Conservation (phyloP, 441 rosid genomes). For the Pelargonium myrrhifolium region DNA sequence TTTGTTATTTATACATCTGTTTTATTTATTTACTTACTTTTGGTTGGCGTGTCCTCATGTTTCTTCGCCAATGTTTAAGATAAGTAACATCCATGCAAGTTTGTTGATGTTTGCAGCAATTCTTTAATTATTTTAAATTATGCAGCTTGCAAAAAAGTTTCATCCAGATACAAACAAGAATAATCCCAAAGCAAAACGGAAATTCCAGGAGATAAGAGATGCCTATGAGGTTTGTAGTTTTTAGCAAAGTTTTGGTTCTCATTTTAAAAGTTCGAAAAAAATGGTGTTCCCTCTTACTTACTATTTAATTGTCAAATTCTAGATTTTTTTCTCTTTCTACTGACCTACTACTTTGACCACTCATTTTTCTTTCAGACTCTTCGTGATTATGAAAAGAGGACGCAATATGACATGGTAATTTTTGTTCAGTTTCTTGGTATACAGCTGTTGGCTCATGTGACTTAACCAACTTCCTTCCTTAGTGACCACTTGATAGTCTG, state of each 20-base stretch:
- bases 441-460: neutral
- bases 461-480: neutral
- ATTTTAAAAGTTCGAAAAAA: neutral
- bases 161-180: slow-evolving; percentile 88
- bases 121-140: slow-evolving; percentile 4
- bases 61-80: neutral
- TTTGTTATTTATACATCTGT: neutral
- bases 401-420: slow-evolving; percentile 59
- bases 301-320: neutral
- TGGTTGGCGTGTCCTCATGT: neutral
- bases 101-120: neutral
- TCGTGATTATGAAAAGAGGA: slow-evolving; percentile 56
- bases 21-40: neutral
- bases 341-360: neutral
- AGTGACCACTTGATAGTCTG: no score
- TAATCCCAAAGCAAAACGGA: slow-evolving; percentile 70
- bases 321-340: neutral
- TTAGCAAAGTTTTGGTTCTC: neutral
- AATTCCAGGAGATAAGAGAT: slow-evolving; percentile 76
- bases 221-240: slow-evolving; percentile 62
- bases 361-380: slow-evolving; percentile 41
- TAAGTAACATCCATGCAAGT: neutral
- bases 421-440: neutral
- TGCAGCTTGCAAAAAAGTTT: slow-evolving; percentile 83
- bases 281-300: slow-evolving; percentile 6